Conservation (phyloP, 768 basidiomycete genomes). For the Leccinum rimulosum region DNA sequence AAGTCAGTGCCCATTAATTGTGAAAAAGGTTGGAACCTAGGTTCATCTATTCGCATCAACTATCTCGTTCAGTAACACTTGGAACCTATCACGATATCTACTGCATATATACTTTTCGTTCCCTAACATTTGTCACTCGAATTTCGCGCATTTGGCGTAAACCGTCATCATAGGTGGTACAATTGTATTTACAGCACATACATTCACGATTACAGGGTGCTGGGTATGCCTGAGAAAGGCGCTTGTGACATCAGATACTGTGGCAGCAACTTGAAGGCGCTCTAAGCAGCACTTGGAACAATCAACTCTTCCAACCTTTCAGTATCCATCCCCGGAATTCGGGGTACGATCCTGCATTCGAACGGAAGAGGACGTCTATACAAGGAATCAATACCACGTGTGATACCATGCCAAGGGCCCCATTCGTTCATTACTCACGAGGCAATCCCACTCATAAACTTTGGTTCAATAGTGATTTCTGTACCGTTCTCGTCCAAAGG, state of each 20-base stretch:
- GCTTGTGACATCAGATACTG: background rate
- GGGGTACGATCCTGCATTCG: background rate
- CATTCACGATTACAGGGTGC: background rate
- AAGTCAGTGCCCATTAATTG: slow-evolving; percentile 59
- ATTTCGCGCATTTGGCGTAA: background rate
- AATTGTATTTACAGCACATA: background rate
- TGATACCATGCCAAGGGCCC: too few species aligned
- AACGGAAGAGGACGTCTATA: background rate
- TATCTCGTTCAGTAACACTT: background rate
- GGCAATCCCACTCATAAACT: background rate
- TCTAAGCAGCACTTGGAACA: background rate
- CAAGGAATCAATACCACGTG: background rate
- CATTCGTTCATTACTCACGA: background rate
- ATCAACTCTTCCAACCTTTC: background rate
- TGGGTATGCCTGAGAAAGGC: background rate
- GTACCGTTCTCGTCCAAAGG: background rate
- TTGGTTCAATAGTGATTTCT: background rate
- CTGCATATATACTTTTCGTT: background rate
- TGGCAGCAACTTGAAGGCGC: too few species aligned
- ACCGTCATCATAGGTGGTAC: background rate
- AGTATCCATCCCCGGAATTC: background rate
- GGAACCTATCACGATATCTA: background rate
- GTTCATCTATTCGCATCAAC: background rate
- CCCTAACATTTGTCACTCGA: background rate
- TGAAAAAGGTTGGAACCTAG: slow-evolving; percentile 35